A percentile compares a stretch with the other conserved stretches of the same genome.
Evolutionary conservation across 2,329 filamentous ascomycete genomes (phyloP).

Genomic region (Alternaria postmessia): DNA sequence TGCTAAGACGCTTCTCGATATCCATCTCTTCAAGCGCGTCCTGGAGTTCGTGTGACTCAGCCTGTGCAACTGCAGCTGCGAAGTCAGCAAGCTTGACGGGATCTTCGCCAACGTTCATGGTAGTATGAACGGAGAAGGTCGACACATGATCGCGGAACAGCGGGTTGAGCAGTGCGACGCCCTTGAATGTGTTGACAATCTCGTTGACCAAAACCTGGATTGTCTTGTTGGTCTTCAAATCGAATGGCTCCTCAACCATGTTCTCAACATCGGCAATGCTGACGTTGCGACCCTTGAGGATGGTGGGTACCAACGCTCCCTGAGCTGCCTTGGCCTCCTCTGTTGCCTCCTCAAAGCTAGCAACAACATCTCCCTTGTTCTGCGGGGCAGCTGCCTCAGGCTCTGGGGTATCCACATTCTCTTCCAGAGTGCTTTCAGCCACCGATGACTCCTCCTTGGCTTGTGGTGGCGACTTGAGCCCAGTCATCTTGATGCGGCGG

Average conservation of each 20-base stretch:
- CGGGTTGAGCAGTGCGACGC: constrained; percentile 91
- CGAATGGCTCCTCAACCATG: constrained; percentile 84
- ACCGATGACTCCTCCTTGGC: constrained; percentile 41
- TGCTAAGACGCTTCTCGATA: constrained; percentile 90
- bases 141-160: constrained; percentile 97
- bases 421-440: constrained; percentile 52
- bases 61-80: constrained; percentile 88
- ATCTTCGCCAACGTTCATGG: constrained; percentile 93
- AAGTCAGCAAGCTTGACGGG: constrained; percentile 96
- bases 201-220: constrained; percentile 94
- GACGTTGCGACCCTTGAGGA: constrained; percentile 89
- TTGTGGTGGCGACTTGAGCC: constrained; percentile 73
- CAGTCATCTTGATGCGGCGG: constrained; percentile 88
- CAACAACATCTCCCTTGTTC: constrained; percentile 81
- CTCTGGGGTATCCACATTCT: constrained; percentile 50
- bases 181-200: constrained; percentile 98
- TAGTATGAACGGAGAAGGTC: constrained; percentile 80
- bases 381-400: constrained; percentile 61
- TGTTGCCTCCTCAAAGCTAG: constrained; percentile 89
- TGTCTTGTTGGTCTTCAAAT: constrained; percentile 86
- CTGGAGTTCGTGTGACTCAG: constrained; percentile 88
- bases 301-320: constrained; percentile 84
- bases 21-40: constrained; percentile 89
- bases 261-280: constrained; percentile 97
- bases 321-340: constrained; percentile 62